These are phyloP conservation scores for Geotrichum restrictum DNA, from an alignment of 1,139 yeast genomes.

Conservation along the genomic window DNA sequence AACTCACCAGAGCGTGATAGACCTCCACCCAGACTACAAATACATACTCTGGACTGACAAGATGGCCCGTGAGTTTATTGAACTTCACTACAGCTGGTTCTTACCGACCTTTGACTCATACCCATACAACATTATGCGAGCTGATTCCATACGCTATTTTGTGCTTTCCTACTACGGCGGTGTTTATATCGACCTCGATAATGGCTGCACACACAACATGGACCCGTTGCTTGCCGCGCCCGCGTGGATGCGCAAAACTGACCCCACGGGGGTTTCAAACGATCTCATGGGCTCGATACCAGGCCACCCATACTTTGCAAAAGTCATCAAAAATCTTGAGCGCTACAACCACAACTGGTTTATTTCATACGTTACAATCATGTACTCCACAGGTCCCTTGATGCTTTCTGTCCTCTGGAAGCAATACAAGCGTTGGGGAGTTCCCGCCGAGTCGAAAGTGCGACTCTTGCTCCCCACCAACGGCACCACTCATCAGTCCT, in stretches of 20 bases:
- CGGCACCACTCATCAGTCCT: conserved; percentile 24
- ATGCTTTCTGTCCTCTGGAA: conserved; percentile 84
- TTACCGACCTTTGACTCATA: conserved; percentile 71
- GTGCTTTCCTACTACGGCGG: conserved; percentile 84
- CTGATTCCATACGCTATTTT: conserved; percentile 90
- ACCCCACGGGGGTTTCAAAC: conserved; percentile 88
- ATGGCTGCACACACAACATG: conserved; percentile 71
- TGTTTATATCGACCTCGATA: conserved; percentile 83
- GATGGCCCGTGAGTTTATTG: conserved; percentile 72
- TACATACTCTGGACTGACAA: conserved; percentile 87
- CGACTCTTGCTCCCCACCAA: conserved; percentile 71
- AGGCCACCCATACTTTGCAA: conserved; percentile 75
- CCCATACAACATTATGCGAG: conserved; percentile 78
- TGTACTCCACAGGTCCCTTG: conserved; percentile 91
- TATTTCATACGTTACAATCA: conserved; percentile 83
- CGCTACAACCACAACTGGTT: conserved; percentile 44
- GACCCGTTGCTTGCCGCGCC: conserved; percentile 80
- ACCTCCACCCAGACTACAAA: conserved; percentile 79
- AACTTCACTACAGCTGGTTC: conserved; percentile 82
- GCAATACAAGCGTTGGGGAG: conserved; percentile 72
- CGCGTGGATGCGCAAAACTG: conserved; percentile 81
- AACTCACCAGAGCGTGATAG: conserved; percentile 72
- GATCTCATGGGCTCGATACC: conserved; percentile 92
- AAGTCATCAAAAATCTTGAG: conserved; percentile 61
- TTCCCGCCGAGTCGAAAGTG: conserved; percentile 32